Evolutionary conservation across 176 grass and related monocot genomes (phyloP).

Genomic region (Cenchrus purpureus): DNA sequence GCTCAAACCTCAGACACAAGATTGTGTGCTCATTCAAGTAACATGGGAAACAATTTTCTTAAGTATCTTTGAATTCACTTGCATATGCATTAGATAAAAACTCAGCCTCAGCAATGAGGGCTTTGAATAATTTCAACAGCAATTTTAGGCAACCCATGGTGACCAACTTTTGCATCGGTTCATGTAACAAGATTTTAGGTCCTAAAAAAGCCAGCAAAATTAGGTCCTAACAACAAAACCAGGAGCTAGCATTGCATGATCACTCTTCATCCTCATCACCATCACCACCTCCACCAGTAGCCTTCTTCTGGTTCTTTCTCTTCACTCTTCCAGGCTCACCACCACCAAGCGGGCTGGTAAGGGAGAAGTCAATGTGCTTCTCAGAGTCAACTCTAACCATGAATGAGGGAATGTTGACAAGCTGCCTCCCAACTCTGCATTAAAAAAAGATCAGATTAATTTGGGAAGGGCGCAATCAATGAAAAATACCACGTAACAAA

Average conservation of each 20-base stretch:
- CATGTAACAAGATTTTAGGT: constrained; percentile 46
- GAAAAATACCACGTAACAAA: neutral
- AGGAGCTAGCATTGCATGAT: neutral
- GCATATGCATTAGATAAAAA: constrained; percentile 1
- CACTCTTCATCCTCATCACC: constrained; percentile 64
- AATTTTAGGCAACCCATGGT: neutral
- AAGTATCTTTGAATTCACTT: constrained; percentile 4
- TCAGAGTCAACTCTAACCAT: constrained; percentile 78
- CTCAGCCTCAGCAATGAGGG: neutral
- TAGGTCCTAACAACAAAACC: constrained; percentile 53
- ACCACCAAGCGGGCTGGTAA: constrained; percentile 70
- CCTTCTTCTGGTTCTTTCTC: constrained; percentile 80
- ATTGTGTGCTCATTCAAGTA: neutral
- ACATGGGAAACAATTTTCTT: neutral
- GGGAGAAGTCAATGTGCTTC: constrained; percentile 81
- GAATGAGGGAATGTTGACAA: constrained; percentile 83
- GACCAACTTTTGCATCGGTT: constrained; percentile 14
- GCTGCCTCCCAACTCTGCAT: constrained; percentile 72
- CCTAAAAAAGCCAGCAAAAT: constrained; percentile 43
- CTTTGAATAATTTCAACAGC: constrained; percentile 24
- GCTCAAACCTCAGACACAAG: neutral
- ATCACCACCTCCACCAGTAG: constrained; percentile 54
- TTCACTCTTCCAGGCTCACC: constrained; percentile 76
- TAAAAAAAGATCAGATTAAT: neutral
- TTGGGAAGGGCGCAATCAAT: neutral